A percentile compares a stretch with the other conserved stretches of the same genome.
Conservation (phyloP, 768 basidiomycete species). For the Auricularia cornea region DNA sequence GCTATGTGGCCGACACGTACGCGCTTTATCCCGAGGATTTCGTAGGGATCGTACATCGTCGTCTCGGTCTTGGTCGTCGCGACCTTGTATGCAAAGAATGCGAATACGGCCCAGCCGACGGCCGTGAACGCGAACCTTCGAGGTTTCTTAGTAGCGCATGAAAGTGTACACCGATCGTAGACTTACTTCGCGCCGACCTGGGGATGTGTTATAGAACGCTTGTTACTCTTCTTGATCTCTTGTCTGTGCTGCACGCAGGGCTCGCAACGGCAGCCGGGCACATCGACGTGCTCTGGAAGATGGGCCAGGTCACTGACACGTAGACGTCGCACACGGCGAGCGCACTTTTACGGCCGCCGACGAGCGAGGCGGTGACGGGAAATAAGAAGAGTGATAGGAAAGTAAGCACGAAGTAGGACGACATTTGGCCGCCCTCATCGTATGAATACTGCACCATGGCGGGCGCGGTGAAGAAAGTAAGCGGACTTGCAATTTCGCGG, state of each 20-base stretch:
- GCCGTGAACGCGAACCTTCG: conserved; percentile 56
- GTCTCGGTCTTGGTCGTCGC: conserved; percentile 47
- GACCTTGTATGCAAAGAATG: conserved; percentile 58
- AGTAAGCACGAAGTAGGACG: conserved; percentile 84
- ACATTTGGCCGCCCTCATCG: conserved; percentile 80
- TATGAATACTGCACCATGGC: conserved; percentile 75
- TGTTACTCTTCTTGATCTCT: conserved; percentile 32
- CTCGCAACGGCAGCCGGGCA: conserved; percentile 51
- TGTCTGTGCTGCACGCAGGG: conserved; percentile 51
- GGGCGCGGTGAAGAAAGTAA: neutral
- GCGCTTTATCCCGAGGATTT: conserved; percentile 71
- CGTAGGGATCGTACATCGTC: conserved; percentile 87
- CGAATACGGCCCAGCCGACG: conserved; percentile 68
- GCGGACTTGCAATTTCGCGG: neutral
- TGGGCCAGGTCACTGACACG: neutral
- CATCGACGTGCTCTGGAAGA: conserved; percentile 27
- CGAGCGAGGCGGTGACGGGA: conserved; percentile 51
- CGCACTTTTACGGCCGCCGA: neutral
- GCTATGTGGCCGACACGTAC: conserved; percentile 35
- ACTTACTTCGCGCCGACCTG: conserved; percentile 46
- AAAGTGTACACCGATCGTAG: too few species aligned
- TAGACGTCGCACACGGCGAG: conserved; percentile 1
- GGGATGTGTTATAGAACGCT: conserved; percentile 41
- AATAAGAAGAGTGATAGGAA: conserved; percentile 78
- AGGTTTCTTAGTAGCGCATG: too few species aligned